phyloP scores from a whole-genome alignment of 1,139 yeast species.

The Candida sanyaensis region DNA sequence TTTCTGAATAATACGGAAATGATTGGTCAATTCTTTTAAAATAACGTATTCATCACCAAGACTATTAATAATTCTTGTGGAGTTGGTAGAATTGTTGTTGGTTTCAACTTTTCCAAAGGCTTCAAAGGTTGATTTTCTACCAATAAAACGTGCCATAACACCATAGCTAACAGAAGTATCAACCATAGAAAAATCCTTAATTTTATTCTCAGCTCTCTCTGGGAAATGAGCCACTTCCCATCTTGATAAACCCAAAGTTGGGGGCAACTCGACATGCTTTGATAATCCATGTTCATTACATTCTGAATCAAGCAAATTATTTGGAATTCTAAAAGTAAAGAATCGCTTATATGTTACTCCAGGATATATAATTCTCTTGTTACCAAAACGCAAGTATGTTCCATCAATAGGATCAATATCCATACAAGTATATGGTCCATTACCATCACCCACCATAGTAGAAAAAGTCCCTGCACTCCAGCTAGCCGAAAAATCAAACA shows the following conservation, averaged over 20 bases:
- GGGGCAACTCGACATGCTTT: slow-evolving; percentile 40
- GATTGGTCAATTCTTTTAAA: slow-evolving; percentile 31
- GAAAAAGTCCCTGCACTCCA: slow-evolving; percentile 34
- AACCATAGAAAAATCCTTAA: slow-evolving; percentile 25
- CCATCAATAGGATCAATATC: slow-evolving; percentile 30
- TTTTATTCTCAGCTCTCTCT: slow-evolving; percentile 12
- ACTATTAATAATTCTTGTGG: slow-evolving; percentile 34
- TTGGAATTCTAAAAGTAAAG: slow-evolving; percentile 45
- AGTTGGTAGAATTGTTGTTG: slow-evolving; percentile 5
- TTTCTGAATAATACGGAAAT: slow-evolving; percentile 33
- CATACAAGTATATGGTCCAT: slow-evolving; percentile 19
- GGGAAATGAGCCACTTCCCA: slow-evolving; percentile 17
- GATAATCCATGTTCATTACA: slow-evolving; percentile 37
- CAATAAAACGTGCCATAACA: slow-evolving; percentile 43
- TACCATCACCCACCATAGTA: slow-evolving; percentile 31
- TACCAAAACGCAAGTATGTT: slow-evolving; percentile 26
- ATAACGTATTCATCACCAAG: slow-evolving; percentile 46
- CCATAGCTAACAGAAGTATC: slow-evolving; percentile 38
- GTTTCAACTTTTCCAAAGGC: slow-evolving; percentile 16
- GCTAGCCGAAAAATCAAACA: slow-evolving; percentile 47
- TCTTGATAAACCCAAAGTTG: slow-evolving; percentile 35
- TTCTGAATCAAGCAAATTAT: slow-evolving; percentile 37
- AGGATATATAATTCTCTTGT: slow-evolving; percentile 28
- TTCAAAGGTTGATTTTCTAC: slow-evolving; percentile 28
- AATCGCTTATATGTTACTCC: slow-evolving; percentile 36